Evolutionary conservation across 306 rosid genomes (phyloP), one percentile per base, ranked within the genome.

Genomic region (Crataegus laevigata): DNA sequence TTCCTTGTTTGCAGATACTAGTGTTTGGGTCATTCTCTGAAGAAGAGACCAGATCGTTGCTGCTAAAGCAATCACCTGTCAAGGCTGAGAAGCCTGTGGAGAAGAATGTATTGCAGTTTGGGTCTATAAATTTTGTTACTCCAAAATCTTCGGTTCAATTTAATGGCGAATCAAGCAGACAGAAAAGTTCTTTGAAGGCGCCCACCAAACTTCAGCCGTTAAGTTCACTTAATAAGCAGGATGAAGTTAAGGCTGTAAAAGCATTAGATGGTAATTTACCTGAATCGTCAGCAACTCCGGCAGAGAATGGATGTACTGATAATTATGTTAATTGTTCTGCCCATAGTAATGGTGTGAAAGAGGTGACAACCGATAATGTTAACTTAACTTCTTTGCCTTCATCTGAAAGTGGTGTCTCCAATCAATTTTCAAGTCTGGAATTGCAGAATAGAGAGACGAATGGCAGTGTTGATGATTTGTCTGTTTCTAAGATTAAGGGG

Each of bases 11-110:
- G 75, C 75, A 88, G 97, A 61, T 90, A 66, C 38, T 96, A 9
- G 7, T 96, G 24, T 96, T 96, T 80, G 99, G 99, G 72, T 92
- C 99, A 54, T 96, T 96, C 78, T 80, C 88, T 24, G 99, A 96
- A 82, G 98, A 96, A 26, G 99, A 96, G 85, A 90, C 96, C 42
- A 88, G 40, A 75, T 87, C 91, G 45, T 77, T 87, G 92, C 66
- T 87, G 77, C 75, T 6, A 29, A 83, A 81, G 63, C 80, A 82
- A 82, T 80, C 87, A 50, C 66, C 85, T 69, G 81, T 80, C 77
- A 84, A 63, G 50, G 71, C 63, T 50, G 86, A 82, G 74, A 90
- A 83, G 77, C 71, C 86, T 6, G 83, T 72, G 43, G 85, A 82
- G 74, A 84, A 89, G 85, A 83, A 82, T 25, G 82, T 80, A 32